Percentiles rank a stretch among this genome's conserved stretches.
phyloP scores from a whole-genome alignment of 805 yeast genomes.

The Yarrowia sp. region DNA sequence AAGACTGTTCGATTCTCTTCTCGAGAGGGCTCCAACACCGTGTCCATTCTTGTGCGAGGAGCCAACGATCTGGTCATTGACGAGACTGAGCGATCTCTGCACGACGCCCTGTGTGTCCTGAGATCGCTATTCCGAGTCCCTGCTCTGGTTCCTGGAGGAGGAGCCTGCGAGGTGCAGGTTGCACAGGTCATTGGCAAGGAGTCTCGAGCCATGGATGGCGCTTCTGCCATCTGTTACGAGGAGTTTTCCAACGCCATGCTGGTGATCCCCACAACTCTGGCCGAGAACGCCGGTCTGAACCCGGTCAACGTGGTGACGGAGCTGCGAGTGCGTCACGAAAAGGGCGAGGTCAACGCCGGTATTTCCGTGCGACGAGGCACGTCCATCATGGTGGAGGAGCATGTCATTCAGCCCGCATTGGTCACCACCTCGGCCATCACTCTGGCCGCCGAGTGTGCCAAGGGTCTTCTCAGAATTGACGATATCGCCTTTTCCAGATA shows the following conservation, averaged over 20 bases:
- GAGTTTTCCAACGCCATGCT: slow-evolving; percentile 91
- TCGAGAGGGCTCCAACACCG: slow-evolving; percentile 45
- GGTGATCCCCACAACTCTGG: slow-evolving; percentile 88
- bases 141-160: slow-evolving; percentile 96
- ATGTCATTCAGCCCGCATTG: slow-evolving; percentile 92
- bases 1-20: slow-evolving; percentile 74
- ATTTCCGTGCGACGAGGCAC: slow-evolving; percentile 92
- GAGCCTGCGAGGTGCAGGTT: slow-evolving; percentile 94
- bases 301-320: slow-evolving; percentile 91
- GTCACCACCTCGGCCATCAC: slow-evolving; percentile 93
- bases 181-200: slow-evolving; percentile 71
- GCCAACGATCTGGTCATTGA: slow-evolving; percentile 87
- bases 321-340: slow-evolving; percentile 83
- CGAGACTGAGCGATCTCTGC: slow-evolving; percentile 95
- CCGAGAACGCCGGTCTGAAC: slow-evolving; percentile 92
- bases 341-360: slow-evolving; percentile 91
- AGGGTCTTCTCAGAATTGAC: slow-evolving; percentile 92
- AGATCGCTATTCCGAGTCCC: slow-evolving; percentile 83
- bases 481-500: slow-evolving; percentile 91
- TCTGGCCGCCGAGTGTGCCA: slow-evolving; percentile 93
- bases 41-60: slow-evolving; percentile 90
- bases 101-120: slow-evolving; percentile 93
- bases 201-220: slow-evolving; percentile 70
- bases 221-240: slow-evolving; percentile 84
- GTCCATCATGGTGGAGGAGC: slow-evolving; percentile 89